phyloP scores from a whole-genome alignment of 257 asterid species.

The Paulownia fortunei region DNA sequence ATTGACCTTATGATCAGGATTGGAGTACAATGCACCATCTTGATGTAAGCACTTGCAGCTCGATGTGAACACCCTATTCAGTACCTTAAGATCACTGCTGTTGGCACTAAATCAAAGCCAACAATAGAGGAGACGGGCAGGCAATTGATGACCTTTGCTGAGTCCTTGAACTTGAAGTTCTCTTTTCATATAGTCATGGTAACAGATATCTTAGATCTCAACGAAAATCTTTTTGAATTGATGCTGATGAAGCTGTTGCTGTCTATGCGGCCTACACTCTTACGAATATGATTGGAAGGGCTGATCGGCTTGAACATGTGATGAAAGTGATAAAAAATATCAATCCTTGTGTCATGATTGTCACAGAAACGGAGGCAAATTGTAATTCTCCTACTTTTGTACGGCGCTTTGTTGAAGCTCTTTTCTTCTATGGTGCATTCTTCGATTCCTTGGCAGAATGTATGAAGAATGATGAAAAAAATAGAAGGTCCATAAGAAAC shows the following conservation, averaged over 20 bases:
- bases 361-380: conserved; percentile 34
- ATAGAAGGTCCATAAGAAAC: conserved; percentile 34
- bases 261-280: conserved; percentile 18
- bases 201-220: conserved; percentile 27
- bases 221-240: conserved; percentile 3
- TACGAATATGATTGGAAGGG: conserved; percentile 24
- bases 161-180: conserved; percentile 32
- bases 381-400: conserved; percentile 41
- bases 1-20: conserved; percentile 11
- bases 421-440: conserved; percentile 38
- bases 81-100: conserved; percentile 20
- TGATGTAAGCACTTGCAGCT: conserved; percentile 20
- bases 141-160: conserved; percentile 24
- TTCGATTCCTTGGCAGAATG: conserved; percentile 40
- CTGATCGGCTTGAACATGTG: conserved; percentile 19
- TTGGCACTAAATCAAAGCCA: conserved; percentile 22
- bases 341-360: conserved; percentile 26
- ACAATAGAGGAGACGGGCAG: conserved; percentile 23
- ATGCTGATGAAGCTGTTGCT: conserved; percentile 28
- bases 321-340: conserved; percentile 23
- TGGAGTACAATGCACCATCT: conserved; percentile 2
- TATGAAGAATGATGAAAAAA: conserved; percentile 29
- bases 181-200: conserved; percentile 20
- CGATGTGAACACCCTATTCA: neutral
- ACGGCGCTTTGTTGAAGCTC: conserved; percentile 41